phyloP scores from a whole-genome alignment of 2,329 filamentous ascomycete genomes.

The Hymenoscyphus infarciens region DNA sequence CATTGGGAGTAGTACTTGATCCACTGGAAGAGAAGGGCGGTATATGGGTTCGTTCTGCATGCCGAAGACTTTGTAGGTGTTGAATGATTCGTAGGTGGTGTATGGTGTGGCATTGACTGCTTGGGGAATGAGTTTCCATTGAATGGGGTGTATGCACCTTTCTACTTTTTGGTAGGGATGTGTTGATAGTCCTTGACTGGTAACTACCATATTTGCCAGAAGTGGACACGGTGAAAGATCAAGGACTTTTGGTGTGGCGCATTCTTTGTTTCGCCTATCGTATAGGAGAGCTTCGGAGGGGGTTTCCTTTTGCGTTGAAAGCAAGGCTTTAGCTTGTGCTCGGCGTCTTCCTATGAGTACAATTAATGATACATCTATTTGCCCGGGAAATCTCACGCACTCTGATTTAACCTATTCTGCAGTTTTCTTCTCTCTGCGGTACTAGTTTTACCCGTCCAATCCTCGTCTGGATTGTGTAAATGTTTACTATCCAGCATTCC shows the following conservation, averaged over 20 bases:
- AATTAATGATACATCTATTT: neutral
- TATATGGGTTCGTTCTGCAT: neutral
- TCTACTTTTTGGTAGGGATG: conserved; percentile 1
- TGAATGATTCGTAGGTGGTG: neutral
- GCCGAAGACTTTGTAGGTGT: conserved; percentile 15
- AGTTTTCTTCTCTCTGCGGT: conserved; percentile 27
- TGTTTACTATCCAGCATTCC: conserved; percentile 20
- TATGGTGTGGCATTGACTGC: neutral
- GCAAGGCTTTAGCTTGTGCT: conserved; percentile 4
- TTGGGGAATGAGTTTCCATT: neutral
- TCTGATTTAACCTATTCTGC: conserved; percentile 32
- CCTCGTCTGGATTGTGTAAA: conserved; percentile 25
- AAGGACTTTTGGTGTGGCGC: no score
- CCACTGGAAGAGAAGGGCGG: conserved; percentile 15
- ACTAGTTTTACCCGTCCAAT: conserved; percentile 37
- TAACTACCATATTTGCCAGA: neutral
- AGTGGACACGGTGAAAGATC: neutral
- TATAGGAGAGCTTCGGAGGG: neutral
- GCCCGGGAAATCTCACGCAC: conserved; percentile 20
- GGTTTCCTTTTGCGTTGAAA: neutral
- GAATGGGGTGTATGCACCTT: neutral
- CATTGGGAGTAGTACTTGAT: conserved; percentile 34
- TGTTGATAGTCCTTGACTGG: neutral
- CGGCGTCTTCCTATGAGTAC: conserved; percentile 1
- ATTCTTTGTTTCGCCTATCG: neutral